Base-by-base conservation (phyloP, 495 filamentous ascomycete species). In the Penicillium paxilli region DNA sequence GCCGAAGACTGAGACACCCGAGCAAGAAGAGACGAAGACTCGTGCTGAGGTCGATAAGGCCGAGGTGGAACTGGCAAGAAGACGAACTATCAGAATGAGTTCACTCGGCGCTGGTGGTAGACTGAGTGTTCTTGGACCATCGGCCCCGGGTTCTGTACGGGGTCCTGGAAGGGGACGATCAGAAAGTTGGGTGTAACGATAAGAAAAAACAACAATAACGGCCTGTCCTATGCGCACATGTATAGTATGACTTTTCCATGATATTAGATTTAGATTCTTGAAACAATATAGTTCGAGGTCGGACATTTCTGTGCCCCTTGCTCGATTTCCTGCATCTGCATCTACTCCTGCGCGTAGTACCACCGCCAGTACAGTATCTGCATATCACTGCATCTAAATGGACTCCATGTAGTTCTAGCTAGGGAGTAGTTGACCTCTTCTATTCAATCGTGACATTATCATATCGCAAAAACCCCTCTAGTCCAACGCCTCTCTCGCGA, bases 401-500 rank as follows among this genome's bases (percentile, higher is more conserved):
- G n/a, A n/a, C n/a, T n/a, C n/a, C n/a, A n/a, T n/a, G n/a, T n/a
- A n/a, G 5, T 28, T 28, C 26, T 28, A 28, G 26, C 26, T n/a
- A n/a, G n/a, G n/a, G n/a, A n/a, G n/a, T n/a, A n/a, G n/a, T n/a
- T n/a, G n/a, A n/a, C n/a, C n/a, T n/a, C n/a, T n/a, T n/a, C n/a
- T n/a, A n/a, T n/a, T n/a, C n/a, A n/a, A n/a, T n/a, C n/a, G n/a
- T n/a, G n/a, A n/a, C n/a, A n/a, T n/a, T n/a, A n/a, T n/a, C n/a
- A n/a, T n/a, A n/a, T n/a, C n/a, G n/a, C n/a, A 11, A 11, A 28
- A 11, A 5, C 26, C 26, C 26, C 5, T 49, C 32, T 52, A 65
- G 40, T 65, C 59, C 17, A 65, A 52, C 11, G 19, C 37, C 19
- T 65, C 62, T 12, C 60, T 48, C 10, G 63, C 28, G 9, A 62